Evolutionary conservation across 805 yeast species (phyloP), one percentile per base, ranked within the genome.

Genomic region (Lipomyces spencermartinsiae): DNA sequence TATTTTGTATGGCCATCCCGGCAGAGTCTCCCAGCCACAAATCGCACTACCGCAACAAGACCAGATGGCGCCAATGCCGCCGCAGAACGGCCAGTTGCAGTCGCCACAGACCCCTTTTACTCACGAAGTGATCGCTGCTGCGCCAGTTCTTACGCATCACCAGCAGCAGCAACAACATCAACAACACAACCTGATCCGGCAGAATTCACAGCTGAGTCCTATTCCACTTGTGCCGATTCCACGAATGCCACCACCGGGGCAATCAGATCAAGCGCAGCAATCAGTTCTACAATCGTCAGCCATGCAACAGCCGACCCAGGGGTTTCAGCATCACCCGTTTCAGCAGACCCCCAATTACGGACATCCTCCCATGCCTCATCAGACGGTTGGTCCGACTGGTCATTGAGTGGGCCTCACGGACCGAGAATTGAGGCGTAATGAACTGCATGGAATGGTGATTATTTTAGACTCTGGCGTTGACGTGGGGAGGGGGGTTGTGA

Each of bases 181-280:
- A 33, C 58, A 31, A 19, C 56, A 53, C 56, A 53, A 25, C 56
- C 10, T 53, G 31, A 53, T 25, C 56, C 29, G 56, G 34, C 58
- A 54, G 58, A 25, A 10, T 29, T 53, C 58, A 8, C 35, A 54
- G 58, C n/a, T 33, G n/a, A 31, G n/a, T n/a, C 35, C 58, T 16
- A 54, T 33, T 22, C 35, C 58, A 54, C 34, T 14, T 54, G 58
- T 43, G 16, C 49, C 35, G 10, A 37, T 55, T 56, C 62, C 59
- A 14, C 34, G 56, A 5, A 62, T 62, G 64, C 60, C 54, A n/a
- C 51, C 61, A 14, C 64, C 53, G 22, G 56, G 33, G n/a, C 29
- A 54, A 29, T 16, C 62, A 39, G 49, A 43, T 43, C 19, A n/a
- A 43, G 19, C 49, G 25, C 62, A 59, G 56, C 56, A 34, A 19